Conservation (phyloP, 768 basidiomycete genomes). For the Tricholoma hemisulphureum region DNA sequence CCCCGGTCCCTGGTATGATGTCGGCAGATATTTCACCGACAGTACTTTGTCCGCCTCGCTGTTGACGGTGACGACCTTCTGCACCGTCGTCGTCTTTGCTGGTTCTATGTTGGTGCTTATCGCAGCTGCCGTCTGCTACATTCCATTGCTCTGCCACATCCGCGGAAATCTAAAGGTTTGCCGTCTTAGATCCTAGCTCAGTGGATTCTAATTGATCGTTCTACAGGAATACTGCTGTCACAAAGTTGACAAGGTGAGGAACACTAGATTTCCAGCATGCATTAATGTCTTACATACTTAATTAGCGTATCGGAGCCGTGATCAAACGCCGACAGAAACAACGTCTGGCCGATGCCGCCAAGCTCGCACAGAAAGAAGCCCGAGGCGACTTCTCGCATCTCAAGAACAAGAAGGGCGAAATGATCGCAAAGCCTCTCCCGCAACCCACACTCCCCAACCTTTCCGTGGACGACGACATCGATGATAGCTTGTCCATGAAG, state of each 20-base stretch:
- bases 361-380: constrained; percentile 87
- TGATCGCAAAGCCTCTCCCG: constrained; percentile 75
- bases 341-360: constrained; percentile 76
- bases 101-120: constrained; percentile 81
- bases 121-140: constrained; percentile 81
- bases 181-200: neutral
- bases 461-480: constrained; percentile 77
- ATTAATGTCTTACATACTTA: constrained; percentile 4
- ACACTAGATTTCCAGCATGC: neutral
- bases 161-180: constrained; percentile 92
- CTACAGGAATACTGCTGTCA: constrained; percentile 93
- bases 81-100: constrained; percentile 85
- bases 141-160: constrained; percentile 94
- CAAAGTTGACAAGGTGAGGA: constrained; percentile 90
- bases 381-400: constrained; percentile 87
- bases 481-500: constrained; percentile 56
- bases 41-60: constrained; percentile 77
- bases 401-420: constrained; percentile 89
- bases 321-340: constrained; percentile 91
- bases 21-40: constrained; percentile 76
- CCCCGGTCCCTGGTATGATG: constrained; percentile 58
- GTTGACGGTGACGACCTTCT: constrained; percentile 84
- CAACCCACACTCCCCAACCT: constrained; percentile 95
- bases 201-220: constrained; percentile 3
- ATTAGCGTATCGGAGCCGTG: constrained; percentile 85